These are phyloP conservation scores for Aschersonia sp. DNA, from an alignment of 2,329 filamentous ascomycete genomes.

Conservation along the genomic window DNA sequence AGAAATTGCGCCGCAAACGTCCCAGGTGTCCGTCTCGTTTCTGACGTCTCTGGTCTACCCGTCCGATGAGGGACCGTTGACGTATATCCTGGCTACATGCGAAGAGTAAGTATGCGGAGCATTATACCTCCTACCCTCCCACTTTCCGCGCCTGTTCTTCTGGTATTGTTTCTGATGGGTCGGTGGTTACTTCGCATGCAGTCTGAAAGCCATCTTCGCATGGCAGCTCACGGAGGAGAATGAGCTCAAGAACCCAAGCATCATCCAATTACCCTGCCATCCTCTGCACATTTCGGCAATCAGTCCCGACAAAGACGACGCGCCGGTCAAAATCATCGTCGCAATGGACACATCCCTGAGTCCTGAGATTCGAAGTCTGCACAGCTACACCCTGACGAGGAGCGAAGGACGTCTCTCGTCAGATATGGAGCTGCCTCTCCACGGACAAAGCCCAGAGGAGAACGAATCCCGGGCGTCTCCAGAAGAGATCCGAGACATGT, in stretches of 20 bases:
- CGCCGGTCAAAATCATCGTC: conserved; percentile 19
- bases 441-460: conserved; percentile 10
- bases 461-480: conserved; percentile 20
- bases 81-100: conserved; percentile 33
- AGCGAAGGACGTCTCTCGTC: conserved; percentile 17
- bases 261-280: conserved; percentile 47
- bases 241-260: conserved; percentile 28
- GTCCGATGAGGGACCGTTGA: conserved; percentile 11
- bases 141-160: neutral
- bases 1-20: conserved; percentile 18
- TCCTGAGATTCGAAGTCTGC: conserved; percentile 14
- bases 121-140: too few relatives aligned
- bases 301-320: conserved; percentile 7
- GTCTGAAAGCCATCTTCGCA: conserved; percentile 48
- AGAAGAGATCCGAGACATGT: conserved; percentile 23
- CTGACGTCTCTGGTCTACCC: conserved; percentile 21
- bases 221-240: conserved; percentile 39
- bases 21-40: conserved; percentile 32
- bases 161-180: neutral
- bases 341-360: conserved; percentile 22
- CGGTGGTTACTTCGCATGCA: conserved; percentile 9
- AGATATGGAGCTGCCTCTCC: conserved; percentile 11
- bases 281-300: conserved; percentile 38
- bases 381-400: conserved; percentile 15
- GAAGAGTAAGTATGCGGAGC: conserved; percentile 34